These are phyloP conservation scores for Juncus effusus DNA, from an alignment of 176 grass and related monocot species.

Conservation along the genomic window DNA sequence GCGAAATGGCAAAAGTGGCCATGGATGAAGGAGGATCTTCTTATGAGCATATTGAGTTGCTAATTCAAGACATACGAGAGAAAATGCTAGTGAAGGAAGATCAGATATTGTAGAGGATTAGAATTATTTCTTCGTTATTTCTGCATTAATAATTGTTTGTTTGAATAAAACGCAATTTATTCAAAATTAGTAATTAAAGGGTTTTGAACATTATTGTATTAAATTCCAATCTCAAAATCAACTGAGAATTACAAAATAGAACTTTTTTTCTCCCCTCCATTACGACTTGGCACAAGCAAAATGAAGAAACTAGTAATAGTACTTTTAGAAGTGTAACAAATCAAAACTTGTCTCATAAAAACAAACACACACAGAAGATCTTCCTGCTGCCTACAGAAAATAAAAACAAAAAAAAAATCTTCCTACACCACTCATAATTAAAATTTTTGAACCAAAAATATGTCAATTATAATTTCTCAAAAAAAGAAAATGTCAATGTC, in stretches of 20 bases:
- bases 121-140: too few species aligned
- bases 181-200: background rate
- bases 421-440: too few species aligned
- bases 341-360: too few species aligned
- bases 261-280: background rate
- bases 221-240: background rate
- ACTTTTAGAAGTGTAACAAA: too few species aligned
- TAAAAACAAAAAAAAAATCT: too few species aligned
- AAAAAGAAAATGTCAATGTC: too few species aligned
- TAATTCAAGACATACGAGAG: constrained; percentile 27
- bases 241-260: background rate
- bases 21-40: constrained; percentile 38
- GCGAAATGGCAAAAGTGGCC: constrained; percentile 15
- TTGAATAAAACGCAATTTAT: background rate
- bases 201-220: background rate
- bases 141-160: too few species aligned
- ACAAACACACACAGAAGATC: too few species aligned
- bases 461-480: too few species aligned
- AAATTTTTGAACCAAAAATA: too few species aligned
- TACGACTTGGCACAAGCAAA: background rate
- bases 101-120: background rate
- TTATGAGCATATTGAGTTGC: background rate
- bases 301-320: too few species aligned
- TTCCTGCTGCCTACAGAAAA: too few species aligned
- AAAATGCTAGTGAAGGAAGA: constrained; percentile 4